A percentile compares a stretch with the other conserved stretches of the same genome.
Conservation (phyloP, 1,139 yeast genomes). For the Saccharomyces hybrid region DNA sequence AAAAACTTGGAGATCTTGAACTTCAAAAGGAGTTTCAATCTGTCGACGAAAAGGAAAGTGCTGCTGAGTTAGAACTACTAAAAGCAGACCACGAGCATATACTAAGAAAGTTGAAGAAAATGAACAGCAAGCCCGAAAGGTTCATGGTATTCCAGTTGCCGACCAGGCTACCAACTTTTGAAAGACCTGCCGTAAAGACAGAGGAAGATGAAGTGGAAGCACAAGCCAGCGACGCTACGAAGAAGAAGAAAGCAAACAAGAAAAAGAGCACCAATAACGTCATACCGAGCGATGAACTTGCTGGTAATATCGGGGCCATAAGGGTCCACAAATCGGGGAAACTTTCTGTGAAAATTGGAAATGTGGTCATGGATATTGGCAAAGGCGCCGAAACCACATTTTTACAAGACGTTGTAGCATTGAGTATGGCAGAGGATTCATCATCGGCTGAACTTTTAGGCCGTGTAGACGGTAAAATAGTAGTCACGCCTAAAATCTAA, state of each 20-base stretch:
- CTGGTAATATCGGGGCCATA: slow-evolving; percentile 64
- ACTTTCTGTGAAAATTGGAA: slow-evolving; percentile 65
- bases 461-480: slow-evolving; percentile 40
- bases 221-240: slow-evolving; percentile 4
- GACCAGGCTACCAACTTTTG: slow-evolving; percentile 51
- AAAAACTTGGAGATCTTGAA: not conserved
- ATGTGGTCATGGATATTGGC: slow-evolving; percentile 58
- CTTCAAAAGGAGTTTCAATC: slow-evolving; percentile 9
- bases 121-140: slow-evolving; percentile 35
- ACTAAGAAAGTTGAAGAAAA: slow-evolving; percentile 26
- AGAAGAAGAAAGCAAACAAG: slow-evolving; percentile 6
- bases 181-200: slow-evolving; percentile 17
- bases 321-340: slow-evolving; percentile 79
- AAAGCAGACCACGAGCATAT: slow-evolving; percentile 35
- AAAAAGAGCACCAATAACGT: slow-evolving; percentile 5
- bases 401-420: slow-evolving; percentile 64
- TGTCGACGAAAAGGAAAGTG: slow-evolving; percentile 31
- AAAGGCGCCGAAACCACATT: slow-evolving; percentile 70
- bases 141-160: slow-evolving; percentile 68
- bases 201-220: slow-evolving; percentile 13
- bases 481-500: slow-evolving; percentile 38
- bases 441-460: slow-evolving; percentile 50
- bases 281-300: slow-evolving; percentile 21
- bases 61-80: slow-evolving; percentile 30
- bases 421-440: slow-evolving; percentile 42